Conservation (phyloP, 2,329 filamentous ascomycete species). For the Claviceps pazoutovae region DNA sequence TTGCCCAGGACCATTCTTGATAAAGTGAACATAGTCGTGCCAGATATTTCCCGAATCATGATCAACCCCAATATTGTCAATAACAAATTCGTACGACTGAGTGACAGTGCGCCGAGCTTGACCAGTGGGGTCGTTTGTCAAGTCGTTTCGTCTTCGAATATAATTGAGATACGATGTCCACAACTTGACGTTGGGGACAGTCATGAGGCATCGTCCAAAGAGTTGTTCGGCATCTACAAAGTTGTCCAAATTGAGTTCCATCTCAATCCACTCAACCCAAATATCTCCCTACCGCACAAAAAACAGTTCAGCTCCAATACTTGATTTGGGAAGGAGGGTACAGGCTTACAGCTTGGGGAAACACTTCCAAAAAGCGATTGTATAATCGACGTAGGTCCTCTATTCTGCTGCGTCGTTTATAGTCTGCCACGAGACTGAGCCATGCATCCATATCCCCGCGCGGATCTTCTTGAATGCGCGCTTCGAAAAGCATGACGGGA, state of each 20-base stretch:
- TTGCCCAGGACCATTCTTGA: constrained; percentile 74
- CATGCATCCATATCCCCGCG: constrained; percentile 87
- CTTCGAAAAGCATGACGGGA: constrained; percentile 68
- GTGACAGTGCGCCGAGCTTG: constrained; percentile 66
- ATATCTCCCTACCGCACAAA: constrained; percentile 58
- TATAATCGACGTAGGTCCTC: constrained; percentile 71
- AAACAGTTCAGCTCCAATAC: constrained; percentile 4
- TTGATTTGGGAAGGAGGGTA: not conserved
- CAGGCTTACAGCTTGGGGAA: constrained; percentile 71
- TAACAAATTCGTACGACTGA: constrained; percentile 82
- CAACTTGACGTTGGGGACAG: constrained; percentile 68
- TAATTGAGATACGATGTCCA: constrained; percentile 95
- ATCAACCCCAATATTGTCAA: constrained; percentile 81
- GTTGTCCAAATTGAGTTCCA: constrained; percentile 81
- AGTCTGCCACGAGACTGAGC: constrained; percentile 73
- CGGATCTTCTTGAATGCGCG: constrained; percentile 82
- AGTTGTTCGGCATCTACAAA: constrained; percentile 68
- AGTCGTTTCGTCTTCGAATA: constrained; percentile 77
- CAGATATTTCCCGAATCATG: constrained; percentile 81
- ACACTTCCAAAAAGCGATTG: constrained; percentile 74
- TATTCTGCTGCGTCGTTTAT: constrained; percentile 67
- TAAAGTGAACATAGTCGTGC: constrained; percentile 89
- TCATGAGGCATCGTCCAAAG: constrained; percentile 66
- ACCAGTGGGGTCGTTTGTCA: constrained; percentile 62
- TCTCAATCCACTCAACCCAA: constrained; percentile 77